phyloP scores from a whole-genome alignment of 768 basidiomycete species.

The Xerocomellus amylosporus region DNA sequence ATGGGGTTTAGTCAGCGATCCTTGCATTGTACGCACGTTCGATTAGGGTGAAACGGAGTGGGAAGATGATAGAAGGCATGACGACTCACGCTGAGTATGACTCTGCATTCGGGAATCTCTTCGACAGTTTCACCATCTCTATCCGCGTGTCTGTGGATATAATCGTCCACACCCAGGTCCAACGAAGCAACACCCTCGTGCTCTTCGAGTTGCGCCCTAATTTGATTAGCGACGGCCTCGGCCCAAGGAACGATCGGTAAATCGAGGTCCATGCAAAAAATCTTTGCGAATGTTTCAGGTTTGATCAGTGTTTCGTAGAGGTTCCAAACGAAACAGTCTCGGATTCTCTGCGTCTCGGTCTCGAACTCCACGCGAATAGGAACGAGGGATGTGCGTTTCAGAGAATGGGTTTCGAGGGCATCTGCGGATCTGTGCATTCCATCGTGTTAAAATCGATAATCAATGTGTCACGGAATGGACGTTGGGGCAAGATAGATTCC shows the following conservation, averaged over 20 bases:
- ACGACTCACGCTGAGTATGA: constrained; percentile 68
- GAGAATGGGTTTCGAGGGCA: constrained; percentile 60
- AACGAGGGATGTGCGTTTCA: constrained; percentile 55
- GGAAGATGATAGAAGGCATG: constrained; percentile 10
- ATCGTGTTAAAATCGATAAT: constrained; percentile 17
- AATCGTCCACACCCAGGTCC: constrained; percentile 53
- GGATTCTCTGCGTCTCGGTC: constrained; percentile 84
- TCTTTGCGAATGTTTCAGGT: constrained; percentile 80
- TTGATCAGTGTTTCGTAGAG: constrained; percentile 82
- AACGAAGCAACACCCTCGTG: constrained; percentile 78
- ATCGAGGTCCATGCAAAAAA: constrained; percentile 87
- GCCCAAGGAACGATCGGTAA: constrained; percentile 65
- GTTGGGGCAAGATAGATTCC: constrained; percentile 2
- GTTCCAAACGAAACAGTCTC: constrained; percentile 97
- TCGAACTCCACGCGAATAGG: constrained; percentile 97
- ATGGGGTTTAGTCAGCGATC: constrained; percentile 8
- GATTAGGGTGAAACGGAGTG: constrained; percentile 11
- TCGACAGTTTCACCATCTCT: constrained; percentile 48
- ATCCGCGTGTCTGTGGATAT: constrained; percentile 15
- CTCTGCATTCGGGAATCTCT: constrained; percentile 74
- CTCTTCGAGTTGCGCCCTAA: constrained; percentile 89
- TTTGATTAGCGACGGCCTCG: constrained; percentile 80
- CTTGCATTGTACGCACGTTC: constrained; percentile 15
- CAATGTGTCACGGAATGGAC: constrained; percentile 17
- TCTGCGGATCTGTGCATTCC: constrained; percentile 54